Evolutionary conservation across 139 green algal genomes (phyloP).

Genomic region (Closterium sp.): DNA sequence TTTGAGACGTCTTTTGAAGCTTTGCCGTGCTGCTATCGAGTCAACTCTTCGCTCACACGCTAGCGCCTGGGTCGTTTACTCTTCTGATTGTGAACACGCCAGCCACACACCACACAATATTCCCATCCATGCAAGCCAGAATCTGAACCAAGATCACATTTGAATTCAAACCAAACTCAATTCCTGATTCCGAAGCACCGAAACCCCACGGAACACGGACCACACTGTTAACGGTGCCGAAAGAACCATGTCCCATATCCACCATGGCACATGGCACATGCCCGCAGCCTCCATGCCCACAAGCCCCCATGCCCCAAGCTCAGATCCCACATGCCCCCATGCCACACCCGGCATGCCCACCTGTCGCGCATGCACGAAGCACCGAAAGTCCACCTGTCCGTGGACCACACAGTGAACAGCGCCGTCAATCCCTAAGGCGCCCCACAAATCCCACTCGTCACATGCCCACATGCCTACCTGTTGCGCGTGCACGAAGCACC

Average conservation of each 20-base stretch:
- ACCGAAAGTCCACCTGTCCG: conserved; percentile 40
- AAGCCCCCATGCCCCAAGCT: no score
- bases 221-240: no score
- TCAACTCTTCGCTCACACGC: no score
- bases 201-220: conserved; percentile 35
- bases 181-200: not conserved
- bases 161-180: not conserved
- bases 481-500: conserved; percentile 37
- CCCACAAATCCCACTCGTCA: no score
- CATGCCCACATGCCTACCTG: conserved; percentile 19
- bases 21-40: no score
- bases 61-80: no score
- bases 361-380: conserved; percentile 33
- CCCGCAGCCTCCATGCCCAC: no score
- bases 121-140: no score
- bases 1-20: no score
- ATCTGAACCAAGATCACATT: not conserved
- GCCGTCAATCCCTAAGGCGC: conserved; percentile 34
- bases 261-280: not conserved
- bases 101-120: no score
- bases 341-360: not conserved
- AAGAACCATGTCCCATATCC: conserved; percentile 35
- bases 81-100: no score
- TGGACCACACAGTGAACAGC: conserved; percentile 37
- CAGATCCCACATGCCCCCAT: no score